Evolutionary conservation across 1,284 basidiomycete species (phyloP), one percentile per base, ranked within the genome.

Genomic region (Ceraceosorus guamensis): DNA sequence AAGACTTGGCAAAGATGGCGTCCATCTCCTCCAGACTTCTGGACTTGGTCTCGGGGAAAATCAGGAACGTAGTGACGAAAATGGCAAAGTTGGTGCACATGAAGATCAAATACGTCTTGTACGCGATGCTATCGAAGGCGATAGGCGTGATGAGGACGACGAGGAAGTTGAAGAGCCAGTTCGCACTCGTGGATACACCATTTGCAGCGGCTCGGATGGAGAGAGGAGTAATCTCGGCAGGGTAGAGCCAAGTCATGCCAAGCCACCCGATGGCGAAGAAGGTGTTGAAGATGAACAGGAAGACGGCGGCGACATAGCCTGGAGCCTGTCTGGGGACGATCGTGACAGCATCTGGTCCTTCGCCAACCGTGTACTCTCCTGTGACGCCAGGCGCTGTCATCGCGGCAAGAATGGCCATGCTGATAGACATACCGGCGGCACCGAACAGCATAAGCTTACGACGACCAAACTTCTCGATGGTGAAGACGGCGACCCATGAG

Each of bases 231-330:
- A 73, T 70, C 56, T 75, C 72, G 39, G 72, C 72, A 13, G 72
- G 72, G 59, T 73, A 73, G 16, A 75, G 60, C 72, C 72, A 75
- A 7, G 72, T 68, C 71, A 75, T 70, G 16, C 72, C 72, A 34
- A 75, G 67, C 72, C 72, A 75, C 7, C 71, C 71, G 55, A 73
- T 63, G 18, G 66, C 72, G 49, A 75, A 75, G 48, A 65, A 67
- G 16, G 66, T 67, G 61, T 75, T 75, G 61, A 73, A 75, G 37
- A 73, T 56, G 63, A 71, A 70, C 53, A 65, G 66, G 46, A 70
- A 70, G 31, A 71, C 66, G 48, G 66, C 64, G 44, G 69, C 69
- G 33, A 64, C 62, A 50, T 67, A 47, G 47, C 50, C 50, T 7
- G 67, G 64, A 13, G 52, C 66, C 18, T 24, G 53, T 18, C 54